A percentile compares a stretch with the other conserved stretches of the same genome.
Conservation (phyloP, 1,284 basidiomycete genomes). For the Pterula multifida region DNA sequence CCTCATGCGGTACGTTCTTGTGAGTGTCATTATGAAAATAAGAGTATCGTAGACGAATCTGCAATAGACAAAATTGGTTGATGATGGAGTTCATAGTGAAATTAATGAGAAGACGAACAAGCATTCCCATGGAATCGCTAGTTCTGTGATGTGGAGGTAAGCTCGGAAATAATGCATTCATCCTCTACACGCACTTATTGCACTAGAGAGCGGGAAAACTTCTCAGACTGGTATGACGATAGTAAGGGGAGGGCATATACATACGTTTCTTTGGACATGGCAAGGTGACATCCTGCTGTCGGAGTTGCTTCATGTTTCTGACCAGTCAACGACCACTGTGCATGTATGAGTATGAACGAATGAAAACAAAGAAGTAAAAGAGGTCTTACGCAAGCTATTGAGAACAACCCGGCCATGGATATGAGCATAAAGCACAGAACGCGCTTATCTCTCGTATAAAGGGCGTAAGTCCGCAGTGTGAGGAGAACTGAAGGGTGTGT, state of each 20-base stretch:
- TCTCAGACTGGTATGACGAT: background rate
- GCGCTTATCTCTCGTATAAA: slow-evolving; percentile 1
- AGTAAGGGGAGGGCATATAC: background rate
- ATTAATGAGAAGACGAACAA: background rate
- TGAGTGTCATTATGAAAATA: slow-evolving; percentile 1
- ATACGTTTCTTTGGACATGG: background rate
- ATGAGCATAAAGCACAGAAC: background rate
- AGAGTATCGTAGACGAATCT: slow-evolving; percentile 1
- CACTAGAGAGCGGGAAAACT: background rate
- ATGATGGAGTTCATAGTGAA: background rate
- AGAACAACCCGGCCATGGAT: background rate
- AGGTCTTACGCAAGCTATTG: background rate
- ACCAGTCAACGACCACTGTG: background rate
- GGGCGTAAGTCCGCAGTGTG: background rate
- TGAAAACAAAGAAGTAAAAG: background rate
- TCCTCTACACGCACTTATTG: background rate
- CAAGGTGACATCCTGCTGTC: background rate
- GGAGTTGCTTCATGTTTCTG: background rate
- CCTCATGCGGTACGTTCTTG: background rate
- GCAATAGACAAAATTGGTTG: background rate
- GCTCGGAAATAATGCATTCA: too few relatives aligned
- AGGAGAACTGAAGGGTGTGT: background rate
- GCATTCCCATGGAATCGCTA: background rate
- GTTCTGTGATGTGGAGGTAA: background rate
- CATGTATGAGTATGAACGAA: background rate